Percentiles rank a stretch among this genome's conserved stretches.
phyloP scores from a whole-genome alignment of 2,329 filamentous ascomycete genomes.

The Hypoxylon sp. region DNA sequence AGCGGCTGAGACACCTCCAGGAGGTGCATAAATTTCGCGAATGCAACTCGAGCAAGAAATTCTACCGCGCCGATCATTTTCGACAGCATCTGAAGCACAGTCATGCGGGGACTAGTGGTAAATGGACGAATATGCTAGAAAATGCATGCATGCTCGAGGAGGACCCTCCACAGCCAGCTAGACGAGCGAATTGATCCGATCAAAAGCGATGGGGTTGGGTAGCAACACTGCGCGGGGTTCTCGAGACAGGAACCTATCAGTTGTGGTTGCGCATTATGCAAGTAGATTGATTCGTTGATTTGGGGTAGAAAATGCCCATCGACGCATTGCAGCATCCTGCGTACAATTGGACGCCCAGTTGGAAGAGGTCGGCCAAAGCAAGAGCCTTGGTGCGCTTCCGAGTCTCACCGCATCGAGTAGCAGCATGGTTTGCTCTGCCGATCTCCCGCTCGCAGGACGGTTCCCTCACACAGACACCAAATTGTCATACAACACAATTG shows the following conservation, averaged over 20 bases:
- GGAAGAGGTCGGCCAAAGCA: constrained; percentile 27
- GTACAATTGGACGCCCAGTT: constrained; percentile 33
- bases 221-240: constrained; percentile 43
- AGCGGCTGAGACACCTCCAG: constrained; percentile 86
- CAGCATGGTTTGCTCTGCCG: constrained; percentile 34
- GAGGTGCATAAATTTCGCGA: constrained; percentile 96
- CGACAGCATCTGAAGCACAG: constrained; percentile 98
- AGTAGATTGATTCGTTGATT: constrained; percentile 36
- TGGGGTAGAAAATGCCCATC: constrained; percentile 27
- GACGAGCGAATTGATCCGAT: constrained; percentile 45
- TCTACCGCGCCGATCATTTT: constrained; percentile 97
- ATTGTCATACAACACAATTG: constrained; percentile 3
- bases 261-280: constrained; percentile 31
- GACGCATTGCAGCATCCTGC: constrained; percentile 31
- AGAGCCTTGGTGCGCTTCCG: constrained; percentile 29
- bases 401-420: constrained; percentile 34
- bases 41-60: constrained; percentile 98
- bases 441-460: constrained; percentile 38
- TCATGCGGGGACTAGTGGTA: constrained; percentile 93
- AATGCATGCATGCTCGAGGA: constrained; percentile 95
- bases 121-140: constrained; percentile 99
- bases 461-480: constrained; percentile 20
- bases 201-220: constrained; percentile 35
- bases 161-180: constrained; percentile 69
- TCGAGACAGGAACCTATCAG: constrained; percentile 28